Conservation (phyloP, 106 monocot species). For the Acanthochlamys bracteata region DNA sequence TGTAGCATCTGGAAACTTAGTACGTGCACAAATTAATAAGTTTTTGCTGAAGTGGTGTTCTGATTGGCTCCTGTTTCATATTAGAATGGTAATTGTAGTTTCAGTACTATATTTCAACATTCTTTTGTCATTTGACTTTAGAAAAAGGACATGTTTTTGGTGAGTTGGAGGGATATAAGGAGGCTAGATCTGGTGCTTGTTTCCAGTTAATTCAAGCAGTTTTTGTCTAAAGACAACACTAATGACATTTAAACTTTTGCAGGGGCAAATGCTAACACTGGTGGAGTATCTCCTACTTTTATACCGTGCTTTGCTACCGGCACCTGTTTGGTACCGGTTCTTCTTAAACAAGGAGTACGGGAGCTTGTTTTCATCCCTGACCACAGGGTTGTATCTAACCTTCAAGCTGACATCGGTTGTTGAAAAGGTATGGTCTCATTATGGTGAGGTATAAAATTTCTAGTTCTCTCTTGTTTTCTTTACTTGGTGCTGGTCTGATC, state of each 20-base stretch:
- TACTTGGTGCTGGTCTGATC: background rate
- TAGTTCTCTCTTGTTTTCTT: background rate
- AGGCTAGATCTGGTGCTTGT: too few relatives aligned
- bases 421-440: constrained; percentile 49
- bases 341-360: constrained; percentile 95
- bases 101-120: too few relatives aligned
- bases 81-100: too few relatives aligned
- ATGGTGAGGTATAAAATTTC: background rate
- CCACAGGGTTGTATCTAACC: constrained; percentile 79
- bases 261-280: constrained; percentile 92
- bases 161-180: too few relatives aligned
- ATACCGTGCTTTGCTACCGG: constrained; percentile 80
- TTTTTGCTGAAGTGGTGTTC: too few relatives aligned
- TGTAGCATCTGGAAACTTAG: too few relatives aligned
- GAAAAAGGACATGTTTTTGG: too few relatives aligned
- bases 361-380: constrained; percentile 85
- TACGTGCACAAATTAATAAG: too few relatives aligned
- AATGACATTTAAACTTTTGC: background rate
- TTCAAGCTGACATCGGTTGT: constrained; percentile 91
- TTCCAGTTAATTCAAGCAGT: too few relatives aligned
- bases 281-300: constrained; percentile 83
- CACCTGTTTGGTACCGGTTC: constrained; percentile 92
- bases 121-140: too few relatives aligned
- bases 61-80: too few relatives aligned
- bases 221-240: background rate